These are phyloP conservation scores for Aureobasidium sp. DNA, from an alignment of 2,329 filamentous ascomycete species.

Conservation along the genomic window DNA sequence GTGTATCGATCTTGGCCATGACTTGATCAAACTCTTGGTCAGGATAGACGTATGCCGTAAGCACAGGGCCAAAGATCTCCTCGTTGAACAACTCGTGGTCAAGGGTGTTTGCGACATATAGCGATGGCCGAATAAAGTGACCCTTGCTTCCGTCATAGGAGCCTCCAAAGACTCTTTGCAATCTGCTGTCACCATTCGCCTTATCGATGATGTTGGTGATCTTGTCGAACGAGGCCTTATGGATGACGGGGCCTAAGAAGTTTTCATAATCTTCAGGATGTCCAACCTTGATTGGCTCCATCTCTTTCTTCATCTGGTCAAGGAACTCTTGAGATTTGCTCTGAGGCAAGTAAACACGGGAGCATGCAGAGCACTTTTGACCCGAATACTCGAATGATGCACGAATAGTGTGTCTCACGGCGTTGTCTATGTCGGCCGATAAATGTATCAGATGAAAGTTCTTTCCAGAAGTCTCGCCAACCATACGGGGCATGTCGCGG, in stretches of 20 bases:
- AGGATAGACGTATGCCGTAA: slow-evolving; percentile 76
- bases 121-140: slow-evolving; percentile 86
- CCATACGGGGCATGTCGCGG: slow-evolving; percentile 85
- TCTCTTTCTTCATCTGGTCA: too few relatives aligned
- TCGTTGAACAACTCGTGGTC: slow-evolving; percentile 77
- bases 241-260: slow-evolving; percentile 91
- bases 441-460: slow-evolving; percentile 90
- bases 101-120: slow-evolving; percentile 80
- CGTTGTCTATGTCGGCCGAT: slow-evolving; percentile 80
- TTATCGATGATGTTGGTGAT: slow-evolving; percentile 79
- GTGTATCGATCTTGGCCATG: slow-evolving; percentile 4
- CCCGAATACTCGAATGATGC: slow-evolving; percentile 93
- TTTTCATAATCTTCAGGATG: slow-evolving; percentile 75
- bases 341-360: slow-evolving; percentile 81
- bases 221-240: slow-evolving; percentile 84
- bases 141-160: slow-evolving; percentile 81
- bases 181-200: slow-evolving; percentile 76
- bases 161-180: slow-evolving; percentile 80
- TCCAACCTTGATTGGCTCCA: slow-evolving; percentile 75
- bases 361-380: slow-evolving; percentile 91
- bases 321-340: too few relatives aligned
- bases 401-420: too few relatives aligned
- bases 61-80: slow-evolving; percentile 85
- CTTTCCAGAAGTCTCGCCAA: slow-evolving; percentile 93
- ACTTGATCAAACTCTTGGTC: background rate